Evolutionary conservation across 352 stramenopile species (phyloP).

Genomic region (Bremia lactucae): DNA sequence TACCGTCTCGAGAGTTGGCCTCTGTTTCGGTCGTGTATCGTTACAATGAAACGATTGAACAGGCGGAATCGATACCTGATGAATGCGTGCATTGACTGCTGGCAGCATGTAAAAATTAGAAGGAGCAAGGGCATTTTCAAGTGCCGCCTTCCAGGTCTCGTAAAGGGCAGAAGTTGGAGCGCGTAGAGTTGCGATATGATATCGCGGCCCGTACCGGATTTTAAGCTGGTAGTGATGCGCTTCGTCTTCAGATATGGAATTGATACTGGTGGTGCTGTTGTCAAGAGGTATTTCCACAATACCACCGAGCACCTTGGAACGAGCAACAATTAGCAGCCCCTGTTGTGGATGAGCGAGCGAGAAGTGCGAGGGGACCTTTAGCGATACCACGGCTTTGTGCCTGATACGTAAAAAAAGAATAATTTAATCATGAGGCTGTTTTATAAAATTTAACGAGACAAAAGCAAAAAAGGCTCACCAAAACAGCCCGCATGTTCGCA

Average conservation of each 20-base stretch:
- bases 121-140: constrained; percentile 11
- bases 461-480: constrained; percentile 16
- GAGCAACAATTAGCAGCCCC: constrained; percentile 12
- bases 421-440: not conserved
- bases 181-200: constrained; percentile 11
- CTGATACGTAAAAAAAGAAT: constrained; percentile 4
- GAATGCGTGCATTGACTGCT: constrained; percentile 5
- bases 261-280: constrained; percentile 1
- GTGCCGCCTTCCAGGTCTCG: constrained; percentile 17
- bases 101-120: constrained; percentile 12
- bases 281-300: constrained; percentile 16
- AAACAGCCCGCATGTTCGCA: constrained; percentile 21
- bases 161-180: constrained; percentile 15
- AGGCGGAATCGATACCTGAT: constrained; percentile 6
- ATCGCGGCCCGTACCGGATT: constrained; percentile 9
- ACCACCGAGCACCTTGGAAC: constrained; percentile 13
- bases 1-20: constrained; percentile 1
- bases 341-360: not conserved
- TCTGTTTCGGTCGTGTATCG: not conserved
- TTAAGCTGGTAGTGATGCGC: constrained; percentile 7
- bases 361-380: constrained; percentile 6
- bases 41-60: constrained; percentile 5
- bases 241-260: constrained; percentile 13
- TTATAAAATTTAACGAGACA: not conserved
- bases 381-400: constrained; percentile 18